Conservation (phyloP, 2,329 filamentous ascomycete genomes). For the Fusarium sp. region DNA sequence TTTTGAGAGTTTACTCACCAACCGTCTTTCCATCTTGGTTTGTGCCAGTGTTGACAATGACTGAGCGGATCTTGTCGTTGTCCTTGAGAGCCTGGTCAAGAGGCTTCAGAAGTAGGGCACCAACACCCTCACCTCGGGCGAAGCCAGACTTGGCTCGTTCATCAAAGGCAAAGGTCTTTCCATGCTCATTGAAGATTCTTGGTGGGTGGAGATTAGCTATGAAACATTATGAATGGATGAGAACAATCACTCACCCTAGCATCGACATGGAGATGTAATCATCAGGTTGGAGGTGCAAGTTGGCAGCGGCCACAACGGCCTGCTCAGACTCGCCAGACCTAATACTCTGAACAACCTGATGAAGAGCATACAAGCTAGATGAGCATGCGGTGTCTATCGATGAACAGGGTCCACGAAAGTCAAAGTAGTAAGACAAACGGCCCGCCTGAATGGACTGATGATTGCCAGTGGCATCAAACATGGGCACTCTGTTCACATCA, state of each 20-base stretch:
- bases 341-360: slow-evolving; percentile 48
- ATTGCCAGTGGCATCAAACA: slow-evolving; percentile 64
- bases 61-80: slow-evolving; percentile 29
- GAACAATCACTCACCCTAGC: slow-evolving; percentile 39
- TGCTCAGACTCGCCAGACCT: slow-evolving; percentile 44
- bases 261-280: slow-evolving; percentile 47
- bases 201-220: not conserved
- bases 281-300: slow-evolving; percentile 23
- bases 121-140: slow-evolving; percentile 26
- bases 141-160: slow-evolving; percentile 21
- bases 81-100: slow-evolving; percentile 28
- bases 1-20: not conserved
- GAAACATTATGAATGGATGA: not conserved
- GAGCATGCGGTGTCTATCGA: slow-evolving; percentile 54
- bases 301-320: slow-evolving; percentile 56
- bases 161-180: slow-evolving; percentile 28
- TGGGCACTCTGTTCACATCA: slow-evolving; percentile 61
- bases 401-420: slow-evolving; percentile 50
- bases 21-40: slow-evolving; percentile 32
- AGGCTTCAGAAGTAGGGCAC: slow-evolving; percentile 31
- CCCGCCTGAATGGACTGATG: slow-evolving; percentile 66
- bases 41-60: slow-evolving; percentile 24
- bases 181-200: slow-evolving; percentile 24
- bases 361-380: slow-evolving; percentile 47
- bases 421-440: slow-evolving; percentile 47